Base-by-base conservation (phyloP, 2,329 filamentous ascomycete species). In the Colletotrichum agaves region DNA sequence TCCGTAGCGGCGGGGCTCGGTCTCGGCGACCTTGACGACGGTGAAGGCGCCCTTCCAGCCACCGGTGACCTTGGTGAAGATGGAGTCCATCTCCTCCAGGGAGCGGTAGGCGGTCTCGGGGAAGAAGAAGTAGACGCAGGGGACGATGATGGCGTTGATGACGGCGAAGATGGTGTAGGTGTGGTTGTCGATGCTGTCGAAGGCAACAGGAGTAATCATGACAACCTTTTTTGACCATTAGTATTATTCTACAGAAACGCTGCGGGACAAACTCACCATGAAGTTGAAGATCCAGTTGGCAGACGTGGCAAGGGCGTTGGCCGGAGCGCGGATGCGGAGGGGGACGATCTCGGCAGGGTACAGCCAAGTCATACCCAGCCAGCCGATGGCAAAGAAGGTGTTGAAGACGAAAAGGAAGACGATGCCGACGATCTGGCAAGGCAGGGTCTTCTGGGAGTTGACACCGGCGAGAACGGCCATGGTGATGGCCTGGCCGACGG, bases 121-220 rank as follows among this genome's bases (percentile, higher is more conserved):
- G 77, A 87, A 90, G 80, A 88, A 88, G 77, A 87, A 86, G 75
- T 87, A 89, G 23, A 88, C 80, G 3, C 78, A 79, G 0, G 87
- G 87, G 0, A 88, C 81, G 74, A 89, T 88, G 71, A 85, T 79
- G 70, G 85, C 83, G 74, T 90, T 90, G 78, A 91, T 88, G 50
- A 88, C 83, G 11, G 88, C 88, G 73, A 91, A 91, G 71, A 91
- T 86, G 72, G 87, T 85, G 75, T 91, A 90, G 0, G 88, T 90
- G 72, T 87, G 80, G 78, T 87, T 85, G 15, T 78, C 75, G 69
- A 91, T 90, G 63, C 78, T 85, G 63, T 83, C 78, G 69, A 90
- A 87, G 1, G 86, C 82, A 2, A 88, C 79, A 0, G 88, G 88
- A 0, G 87, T 89, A 69, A 90, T 85, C 84, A 89, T 89, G 61